These are phyloP conservation scores for Sarocladiaceae sp. DNA, from an alignment of 2,329 filamentous ascomycete species.

Conservation along the genomic window DNA sequence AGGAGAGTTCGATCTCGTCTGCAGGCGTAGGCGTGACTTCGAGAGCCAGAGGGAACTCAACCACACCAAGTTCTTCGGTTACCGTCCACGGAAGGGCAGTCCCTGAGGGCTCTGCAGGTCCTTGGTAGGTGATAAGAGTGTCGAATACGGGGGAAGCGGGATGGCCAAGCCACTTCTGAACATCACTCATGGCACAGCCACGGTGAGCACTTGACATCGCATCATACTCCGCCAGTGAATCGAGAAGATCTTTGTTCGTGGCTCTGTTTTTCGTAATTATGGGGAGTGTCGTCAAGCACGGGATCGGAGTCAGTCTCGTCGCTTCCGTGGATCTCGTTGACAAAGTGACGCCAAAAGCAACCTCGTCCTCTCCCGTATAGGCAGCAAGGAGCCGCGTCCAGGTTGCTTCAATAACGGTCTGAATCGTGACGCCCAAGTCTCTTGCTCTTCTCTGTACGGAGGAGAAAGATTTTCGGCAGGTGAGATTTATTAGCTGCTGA, in stretches of 20 bases:
- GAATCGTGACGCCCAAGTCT: conserved; percentile 59
- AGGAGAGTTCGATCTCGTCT: conserved; percentile 49
- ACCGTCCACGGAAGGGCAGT: conserved; percentile 48
- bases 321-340: conserved; percentile 63
- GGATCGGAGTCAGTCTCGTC: conserved; percentile 59
- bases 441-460: conserved; percentile 52
- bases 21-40: conserved; percentile 58
- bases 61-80: conserved; percentile 57
- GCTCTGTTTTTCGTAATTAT: conserved; percentile 51
- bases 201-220: conserved; percentile 61
- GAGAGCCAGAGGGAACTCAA: conserved; percentile 75
- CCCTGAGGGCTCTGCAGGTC: conserved; percentile 29
- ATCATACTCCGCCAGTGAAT: conserved; percentile 60
- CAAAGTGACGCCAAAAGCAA: conserved; percentile 75
- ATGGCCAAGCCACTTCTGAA: conserved; percentile 66
- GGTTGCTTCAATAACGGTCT: conserved; percentile 67
- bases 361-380: conserved; percentile 67
- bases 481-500: conserved; percentile 26
- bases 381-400: conserved; percentile 71
- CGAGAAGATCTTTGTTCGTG: conserved; percentile 51
- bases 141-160: conserved; percentile 68
- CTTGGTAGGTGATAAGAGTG: conserved; percentile 79
- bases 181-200: conserved; percentile 61
- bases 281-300: conserved; percentile 77
- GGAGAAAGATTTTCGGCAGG: conserved; percentile 31